Conservation (phyloP, 345 rosid species). For the Moricandia arvensis region DNA sequence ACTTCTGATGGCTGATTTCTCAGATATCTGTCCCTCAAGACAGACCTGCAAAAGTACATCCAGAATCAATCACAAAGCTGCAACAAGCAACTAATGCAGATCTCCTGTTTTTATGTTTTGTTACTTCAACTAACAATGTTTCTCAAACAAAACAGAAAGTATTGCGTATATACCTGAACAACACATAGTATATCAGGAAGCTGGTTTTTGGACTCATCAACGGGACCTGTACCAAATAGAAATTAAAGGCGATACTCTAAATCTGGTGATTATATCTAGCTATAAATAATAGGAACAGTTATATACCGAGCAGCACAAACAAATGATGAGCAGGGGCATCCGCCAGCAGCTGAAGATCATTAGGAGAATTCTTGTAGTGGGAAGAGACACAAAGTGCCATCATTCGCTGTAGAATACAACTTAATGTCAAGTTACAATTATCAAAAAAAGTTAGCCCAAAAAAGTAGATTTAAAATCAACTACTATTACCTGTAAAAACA, state of each 20-base stretch:
- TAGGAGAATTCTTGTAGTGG: constrained; percentile 98
- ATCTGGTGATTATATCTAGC: constrained; percentile 12
- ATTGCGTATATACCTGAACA: constrained; percentile 60
- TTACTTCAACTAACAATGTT: background rate
- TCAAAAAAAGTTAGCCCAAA: background rate
- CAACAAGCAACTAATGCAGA: constrained; percentile 9
- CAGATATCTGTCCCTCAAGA: constrained; percentile 94
- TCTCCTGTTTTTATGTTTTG: background rate
- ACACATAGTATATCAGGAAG: constrained; percentile 97
- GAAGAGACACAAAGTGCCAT: constrained; percentile 97
- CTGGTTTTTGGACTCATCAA: constrained; percentile 84
- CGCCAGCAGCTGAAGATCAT: constrained; percentile 92
- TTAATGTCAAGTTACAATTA: constrained; percentile 27
- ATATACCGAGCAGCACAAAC: constrained; percentile 83
- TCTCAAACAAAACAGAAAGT: background rate
- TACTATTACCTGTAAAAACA: constrained; percentile 70
- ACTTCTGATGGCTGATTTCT: constrained; percentile 66
- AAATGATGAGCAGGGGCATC: constrained; percentile 99
- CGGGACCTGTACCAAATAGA: constrained; percentile 68
- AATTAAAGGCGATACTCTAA: constrained; percentile 7
- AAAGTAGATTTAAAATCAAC: background rate
- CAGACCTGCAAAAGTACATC: constrained; percentile 52
- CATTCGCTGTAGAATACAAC: constrained; percentile 70
- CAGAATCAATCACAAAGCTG: constrained; percentile 1
- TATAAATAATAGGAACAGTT: background rate